phyloP scores from a whole-genome alignment of 768 basidiomycete species.

The Clathrus columnatus region DNA sequence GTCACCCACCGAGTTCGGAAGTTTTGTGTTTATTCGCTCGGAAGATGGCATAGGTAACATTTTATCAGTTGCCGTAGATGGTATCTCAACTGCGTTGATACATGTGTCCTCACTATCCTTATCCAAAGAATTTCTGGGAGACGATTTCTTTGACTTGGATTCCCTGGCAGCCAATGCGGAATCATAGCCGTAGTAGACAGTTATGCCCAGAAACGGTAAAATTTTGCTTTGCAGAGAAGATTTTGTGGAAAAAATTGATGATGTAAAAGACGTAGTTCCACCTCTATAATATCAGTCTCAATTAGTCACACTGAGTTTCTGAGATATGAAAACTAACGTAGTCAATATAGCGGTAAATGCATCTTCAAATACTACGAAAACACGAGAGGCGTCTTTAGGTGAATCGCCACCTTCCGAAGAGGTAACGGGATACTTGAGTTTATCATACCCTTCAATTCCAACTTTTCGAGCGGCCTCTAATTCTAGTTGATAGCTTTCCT shows the following conservation, averaged over 20 bases:
- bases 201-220: conserved; percentile 1
- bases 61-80: conserved; percentile 20
- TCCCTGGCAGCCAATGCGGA: conserved; percentile 18
- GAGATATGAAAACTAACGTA: conserved; percentile 17
- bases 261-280: neutral
- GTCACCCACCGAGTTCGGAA: conserved; percentile 5
- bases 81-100: neutral
- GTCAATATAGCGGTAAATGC: conserved; percentile 25
- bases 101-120: neutral
- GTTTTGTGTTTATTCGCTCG: neutral
- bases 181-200: conserved; percentile 27
- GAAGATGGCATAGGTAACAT: conserved; percentile 16
- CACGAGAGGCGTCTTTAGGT: neutral
- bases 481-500: conserved; percentile 25
- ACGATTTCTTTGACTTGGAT: neutral
- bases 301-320: neutral
- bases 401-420: conserved; percentile 13
- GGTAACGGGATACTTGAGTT: conserved; percentile 25
- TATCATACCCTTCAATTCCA: conserved; percentile 29
- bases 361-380: conserved; percentile 30
- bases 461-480: conserved; percentile 26
- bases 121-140: neutral
- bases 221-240: neutral
- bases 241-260: neutral
- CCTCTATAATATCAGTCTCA: neutral